These are phyloP conservation scores for Botrytis pseudocinerea DNA, from an alignment of 2,329 filamentous ascomycete genomes.

Conservation along the genomic window DNA sequence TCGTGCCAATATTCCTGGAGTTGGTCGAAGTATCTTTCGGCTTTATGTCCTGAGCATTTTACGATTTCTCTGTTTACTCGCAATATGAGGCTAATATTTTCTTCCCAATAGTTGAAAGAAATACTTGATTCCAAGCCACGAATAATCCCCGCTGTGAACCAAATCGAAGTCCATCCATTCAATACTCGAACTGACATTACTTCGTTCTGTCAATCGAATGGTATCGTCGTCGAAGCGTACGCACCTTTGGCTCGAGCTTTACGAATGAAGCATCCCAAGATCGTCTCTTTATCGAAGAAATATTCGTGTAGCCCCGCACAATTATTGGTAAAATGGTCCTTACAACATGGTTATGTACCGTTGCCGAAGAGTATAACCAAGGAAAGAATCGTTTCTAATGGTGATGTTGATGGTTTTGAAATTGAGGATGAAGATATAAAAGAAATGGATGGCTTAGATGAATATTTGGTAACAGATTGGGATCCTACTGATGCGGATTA, in stretches of 20 bases:
- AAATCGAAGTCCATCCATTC: conserved; percentile 82
- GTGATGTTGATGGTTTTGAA: conserved; percentile 58
- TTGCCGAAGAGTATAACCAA: conserved; percentile 70
- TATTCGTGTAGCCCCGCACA: conserved; percentile 72
- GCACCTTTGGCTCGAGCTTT: conserved; percentile 72
- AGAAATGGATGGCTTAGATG: conserved; percentile 64
- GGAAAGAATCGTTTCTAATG: conserved; percentile 66
- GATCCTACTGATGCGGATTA: conserved; percentile 48
- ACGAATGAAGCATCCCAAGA: conserved; percentile 66
- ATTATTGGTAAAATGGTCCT: conserved; percentile 72
- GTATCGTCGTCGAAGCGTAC: conserved; percentile 76
- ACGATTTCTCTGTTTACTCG: background rate
- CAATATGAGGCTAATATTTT: background rate
- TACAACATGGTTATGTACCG: conserved; percentile 72
- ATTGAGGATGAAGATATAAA: conserved; percentile 65
- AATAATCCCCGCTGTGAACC: conserved; percentile 70
- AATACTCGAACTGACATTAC: conserved; percentile 71
- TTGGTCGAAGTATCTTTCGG: background rate
- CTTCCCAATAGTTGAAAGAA: conserved; percentile 35
- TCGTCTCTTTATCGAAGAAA: conserved; percentile 63
- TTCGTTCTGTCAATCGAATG: conserved; percentile 62
- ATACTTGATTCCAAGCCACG: conserved; percentile 45
- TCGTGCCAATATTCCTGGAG: background rate
- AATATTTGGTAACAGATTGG: conserved; percentile 72
- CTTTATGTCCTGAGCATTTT: no score